Percentiles rank a stretch among this genome's conserved stretches.
These are phyloP conservation scores for Trichoderma sp. DNA, from an alignment of 2,329 filamentous ascomycete species.

Conservation along the genomic window DNA sequence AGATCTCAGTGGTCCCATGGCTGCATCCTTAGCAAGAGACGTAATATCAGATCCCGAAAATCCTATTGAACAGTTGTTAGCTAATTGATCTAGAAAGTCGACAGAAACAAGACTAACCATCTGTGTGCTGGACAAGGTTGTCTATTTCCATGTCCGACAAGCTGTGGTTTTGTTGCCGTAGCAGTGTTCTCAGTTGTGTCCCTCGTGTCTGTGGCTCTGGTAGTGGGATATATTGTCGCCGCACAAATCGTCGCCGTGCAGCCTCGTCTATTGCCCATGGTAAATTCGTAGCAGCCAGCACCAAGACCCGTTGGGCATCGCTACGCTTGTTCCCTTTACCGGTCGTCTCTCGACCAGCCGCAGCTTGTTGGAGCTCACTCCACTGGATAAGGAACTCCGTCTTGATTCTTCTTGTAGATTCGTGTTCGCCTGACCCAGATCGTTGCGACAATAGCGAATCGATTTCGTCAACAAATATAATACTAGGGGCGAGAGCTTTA, in stretches of 20 bases:
- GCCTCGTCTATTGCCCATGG: conserved; percentile 99
- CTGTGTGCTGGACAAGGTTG: conserved; percentile 74
- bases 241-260: conserved; percentile 83
- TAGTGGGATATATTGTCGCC: conserved; percentile 92
- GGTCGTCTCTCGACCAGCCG: conserved; percentile 76
- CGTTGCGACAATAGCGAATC: conserved; percentile 87
- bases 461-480: conserved; percentile 98
- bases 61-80: conserved; percentile 54
- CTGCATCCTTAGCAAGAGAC: conserved; percentile 92
- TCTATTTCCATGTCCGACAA: conserved; percentile 72
- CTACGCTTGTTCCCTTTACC: conserved; percentile 69
- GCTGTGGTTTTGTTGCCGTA: conserved; percentile 85
- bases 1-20: conserved; percentile 91
- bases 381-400: conserved; percentile 98
- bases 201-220: conserved; percentile 82
- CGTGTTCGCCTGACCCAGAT: conserved; percentile 82
- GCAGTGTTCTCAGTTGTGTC: conserved; percentile 73
- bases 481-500: conserved; percentile 84
- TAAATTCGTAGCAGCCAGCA: conserved; percentile 91
- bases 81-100: background rate
- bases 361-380: conserved; percentile 90
- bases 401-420: conserved; percentile 91
- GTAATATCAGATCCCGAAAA: conserved; percentile 98
- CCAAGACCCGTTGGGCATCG: conserved; percentile 85
- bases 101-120: conserved; percentile 60